Conservation (phyloP, 1,139 yeast species). For the Tardiomyces digboiensis region DNA sequence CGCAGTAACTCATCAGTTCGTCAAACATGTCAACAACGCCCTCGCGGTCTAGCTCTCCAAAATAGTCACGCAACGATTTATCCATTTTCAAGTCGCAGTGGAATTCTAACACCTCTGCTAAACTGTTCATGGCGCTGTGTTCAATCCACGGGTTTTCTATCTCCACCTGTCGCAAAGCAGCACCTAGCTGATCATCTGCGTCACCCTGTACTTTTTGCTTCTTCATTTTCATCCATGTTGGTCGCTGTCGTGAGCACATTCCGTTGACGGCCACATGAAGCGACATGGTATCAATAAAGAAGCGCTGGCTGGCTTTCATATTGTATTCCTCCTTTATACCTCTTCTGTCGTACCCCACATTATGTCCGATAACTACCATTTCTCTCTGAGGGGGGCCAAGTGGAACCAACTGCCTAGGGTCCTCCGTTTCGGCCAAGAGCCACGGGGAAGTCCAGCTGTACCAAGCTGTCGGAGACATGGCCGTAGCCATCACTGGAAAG, state of each 20-base stretch:
- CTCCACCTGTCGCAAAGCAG: slow-evolving; percentile 19
- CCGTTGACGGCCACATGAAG: slow-evolving; percentile 88
- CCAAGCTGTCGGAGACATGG: slow-evolving; percentile 76
- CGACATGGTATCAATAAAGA: slow-evolving; percentile 87
- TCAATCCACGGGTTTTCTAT: slow-evolving; percentile 61
- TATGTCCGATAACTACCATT: slow-evolving; percentile 76
- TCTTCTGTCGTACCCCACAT: slow-evolving; percentile 87
- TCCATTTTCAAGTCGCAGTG: slow-evolving; percentile 68
- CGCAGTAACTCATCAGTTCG: slow-evolving; percentile 67
- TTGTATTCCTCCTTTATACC: slow-evolving; percentile 77
- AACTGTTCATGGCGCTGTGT: slow-evolving; percentile 68
- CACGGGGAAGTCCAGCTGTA: slow-evolving; percentile 94
- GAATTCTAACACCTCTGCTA: slow-evolving; percentile 71
- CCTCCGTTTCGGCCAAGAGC: slow-evolving; percentile 45
- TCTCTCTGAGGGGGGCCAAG: slow-evolving; percentile 29
- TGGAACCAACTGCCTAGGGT: slow-evolving; percentile 62
- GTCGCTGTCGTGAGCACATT: slow-evolving; percentile 86
- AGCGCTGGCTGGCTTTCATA: slow-evolving; percentile 55
- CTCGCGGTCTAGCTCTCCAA: slow-evolving; percentile 45
- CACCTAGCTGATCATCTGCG: slow-evolving; percentile 11
- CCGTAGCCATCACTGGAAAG: slow-evolving; percentile 76
- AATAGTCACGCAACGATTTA: slow-evolving; percentile 57
- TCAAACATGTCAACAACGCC: slow-evolving; percentile 50
- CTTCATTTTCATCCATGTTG: slow-evolving; percentile 54
- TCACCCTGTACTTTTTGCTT: slow-evolving; percentile 11